Evolutionary conservation across 2,329 filamentous ascomycete species (phyloP).

Genomic region (Pseudogymnoascus sp.): DNA sequence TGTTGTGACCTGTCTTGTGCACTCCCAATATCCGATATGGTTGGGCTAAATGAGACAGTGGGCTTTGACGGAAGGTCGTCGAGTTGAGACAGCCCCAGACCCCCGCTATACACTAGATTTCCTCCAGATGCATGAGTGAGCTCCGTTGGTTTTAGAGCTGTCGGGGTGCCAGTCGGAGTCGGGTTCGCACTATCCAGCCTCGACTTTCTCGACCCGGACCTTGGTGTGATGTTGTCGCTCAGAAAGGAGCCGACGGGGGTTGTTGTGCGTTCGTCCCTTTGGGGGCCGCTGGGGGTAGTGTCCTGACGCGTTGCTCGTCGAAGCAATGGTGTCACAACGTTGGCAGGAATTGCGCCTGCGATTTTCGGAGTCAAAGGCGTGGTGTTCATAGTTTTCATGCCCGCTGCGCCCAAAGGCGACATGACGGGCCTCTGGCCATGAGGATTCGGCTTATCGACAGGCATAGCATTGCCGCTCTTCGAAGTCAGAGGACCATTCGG

Average conservation of each 20-base stretch:
- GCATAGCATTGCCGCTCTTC: slow-evolving; percentile 30
- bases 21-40: slow-evolving; percentile 27
- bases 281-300: slow-evolving; percentile 15
- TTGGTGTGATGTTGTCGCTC: slow-evolving; percentile 66
- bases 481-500: slow-evolving; percentile 23
- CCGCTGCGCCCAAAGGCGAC: slow-evolving; percentile 59
- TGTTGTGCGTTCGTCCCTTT: slow-evolving; percentile 40
- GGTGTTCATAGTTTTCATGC: slow-evolving; percentile 45
- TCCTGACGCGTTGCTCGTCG: slow-evolving; percentile 43
- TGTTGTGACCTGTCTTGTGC: not conserved
- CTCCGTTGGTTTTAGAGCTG: slow-evolving; percentile 15
- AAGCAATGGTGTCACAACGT: slow-evolving; percentile 26
- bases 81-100: slow-evolving; percentile 3
- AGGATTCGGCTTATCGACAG: slow-evolving; percentile 46
- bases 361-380: slow-evolving; percentile 53
- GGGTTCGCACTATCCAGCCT: slow-evolving; percentile 61
- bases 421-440: slow-evolving; percentile 53
- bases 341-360: slow-evolving; percentile 30
- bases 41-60: slow-evolving; percentile 36
- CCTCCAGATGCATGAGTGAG: not conserved
- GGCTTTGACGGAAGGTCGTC: not conserved
- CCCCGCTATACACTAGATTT: not conserved
- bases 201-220: slow-evolving; percentile 65
- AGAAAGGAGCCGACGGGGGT: slow-evolving; percentile 50
- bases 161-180: slow-evolving; percentile 58